A percentile compares a stretch with the other conserved stretches of the same genome.
Conservation (phyloP, 2,329 filamentous ascomycete genomes). For the Ophiostoma pallidulum region DNA sequence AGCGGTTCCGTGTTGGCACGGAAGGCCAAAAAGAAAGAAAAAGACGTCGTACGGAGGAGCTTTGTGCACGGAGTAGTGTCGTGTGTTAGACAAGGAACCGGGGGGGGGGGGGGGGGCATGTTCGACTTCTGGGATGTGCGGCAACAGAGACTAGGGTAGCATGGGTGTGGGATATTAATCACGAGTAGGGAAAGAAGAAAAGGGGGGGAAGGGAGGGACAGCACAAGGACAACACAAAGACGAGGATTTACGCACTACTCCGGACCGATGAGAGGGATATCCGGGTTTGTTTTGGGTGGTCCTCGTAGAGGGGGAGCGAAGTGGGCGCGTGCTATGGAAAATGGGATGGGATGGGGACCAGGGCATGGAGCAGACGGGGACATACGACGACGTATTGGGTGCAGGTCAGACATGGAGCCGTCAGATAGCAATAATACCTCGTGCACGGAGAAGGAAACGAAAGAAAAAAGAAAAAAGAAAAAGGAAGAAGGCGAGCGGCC, state of each 20-base stretch:
- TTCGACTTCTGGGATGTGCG: conserved; percentile 22
- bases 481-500: conserved; percentile 9
- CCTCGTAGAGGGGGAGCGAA: background rate
- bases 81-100: conserved; percentile 15
- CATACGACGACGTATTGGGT: background rate
- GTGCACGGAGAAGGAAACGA: background rate
- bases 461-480: background rate
- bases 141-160: conserved; percentile 6
- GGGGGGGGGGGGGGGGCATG: conserved; percentile 25
- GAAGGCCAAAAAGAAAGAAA: conserved; percentile 20
- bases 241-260: too few relatives aligned
- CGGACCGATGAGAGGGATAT: background rate
- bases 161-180: conserved; percentile 17
- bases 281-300: background rate
- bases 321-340: background rate
- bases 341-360: conserved; percentile 2
- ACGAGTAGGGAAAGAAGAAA: too few relatives aligned
- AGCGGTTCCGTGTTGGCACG: conserved; percentile 22
- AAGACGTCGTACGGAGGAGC: too few relatives aligned
- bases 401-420: too few relatives aligned
- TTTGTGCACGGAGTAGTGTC: conserved; percentile 6
- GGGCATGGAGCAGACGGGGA: background rate
- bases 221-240: conserved; percentile 4
- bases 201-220: too few relatives aligned
- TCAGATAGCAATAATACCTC: too few relatives aligned